These are phyloP conservation scores for Aspergillus sp. DNA, from an alignment of 2,329 filamentous ascomycete genomes.

Conservation along the genomic window DNA sequence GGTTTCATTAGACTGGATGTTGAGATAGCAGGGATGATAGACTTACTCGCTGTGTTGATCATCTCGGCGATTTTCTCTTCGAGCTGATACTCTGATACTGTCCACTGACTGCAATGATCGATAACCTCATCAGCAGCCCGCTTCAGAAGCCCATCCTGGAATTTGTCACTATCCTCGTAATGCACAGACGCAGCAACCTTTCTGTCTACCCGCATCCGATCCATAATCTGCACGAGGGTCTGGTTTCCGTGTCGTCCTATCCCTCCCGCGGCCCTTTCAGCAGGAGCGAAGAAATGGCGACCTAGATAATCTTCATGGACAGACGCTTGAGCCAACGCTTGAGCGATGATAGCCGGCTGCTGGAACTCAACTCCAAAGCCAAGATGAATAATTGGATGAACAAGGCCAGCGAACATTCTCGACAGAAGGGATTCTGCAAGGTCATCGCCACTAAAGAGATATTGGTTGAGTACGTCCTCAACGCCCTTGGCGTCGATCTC, in stretches of 20 bases:
- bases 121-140: conserved; percentile 62
- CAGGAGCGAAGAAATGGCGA: conserved; percentile 44
- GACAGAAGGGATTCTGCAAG: conserved; percentile 64
- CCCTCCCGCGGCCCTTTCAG: conserved; percentile 30
- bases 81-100: conserved; percentile 53
- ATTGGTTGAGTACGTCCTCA: conserved; percentile 58
- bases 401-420: conserved; percentile 66
- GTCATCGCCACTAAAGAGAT: conserved; percentile 64
- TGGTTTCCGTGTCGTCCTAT: conserved; percentile 27
- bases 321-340: conserved; percentile 71
- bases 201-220: conserved; percentile 53
- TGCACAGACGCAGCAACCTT: conserved; percentile 52
- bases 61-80: conserved; percentile 60
- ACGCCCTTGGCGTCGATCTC: conserved; percentile 65
- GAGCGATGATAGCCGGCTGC: conserved; percentile 75
- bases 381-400: conserved; percentile 80
- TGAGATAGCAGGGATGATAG: not conserved
- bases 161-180: conserved; percentile 52
- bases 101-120: conserved; percentile 55
- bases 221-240: conserved; percentile 56
- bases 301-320: conserved; percentile 60
- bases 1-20: not conserved
- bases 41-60: conserved; percentile 58
- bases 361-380: conserved; percentile 79
- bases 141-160: conserved; percentile 56